phyloP scores from a whole-genome alignment of 2,329 filamentous ascomycete genomes.

The Trichoderma sp. region DNA sequence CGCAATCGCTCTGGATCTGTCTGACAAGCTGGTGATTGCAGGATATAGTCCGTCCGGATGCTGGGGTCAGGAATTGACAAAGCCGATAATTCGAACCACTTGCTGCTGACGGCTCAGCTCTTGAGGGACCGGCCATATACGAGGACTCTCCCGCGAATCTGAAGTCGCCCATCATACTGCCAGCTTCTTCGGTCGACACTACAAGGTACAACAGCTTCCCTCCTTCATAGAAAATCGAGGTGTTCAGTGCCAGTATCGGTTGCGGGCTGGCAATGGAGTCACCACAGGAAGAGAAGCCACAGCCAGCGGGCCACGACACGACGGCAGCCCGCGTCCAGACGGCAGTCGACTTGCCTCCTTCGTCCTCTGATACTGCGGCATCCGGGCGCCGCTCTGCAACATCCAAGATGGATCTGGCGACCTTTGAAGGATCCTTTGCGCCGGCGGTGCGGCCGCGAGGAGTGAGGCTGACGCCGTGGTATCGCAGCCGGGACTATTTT shows the following conservation, averaged over 20 bases:
- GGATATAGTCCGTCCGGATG: background rate
- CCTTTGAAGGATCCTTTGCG: constrained; percentile 34
- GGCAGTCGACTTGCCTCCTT: no score
- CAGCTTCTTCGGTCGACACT: no score
- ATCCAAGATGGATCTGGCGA: constrained; percentile 23
- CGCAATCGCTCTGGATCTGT: background rate
- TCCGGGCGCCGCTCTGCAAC: background rate
- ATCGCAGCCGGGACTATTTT: constrained; percentile 34
- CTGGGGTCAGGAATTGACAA: background rate
- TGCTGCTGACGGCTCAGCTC: no score
- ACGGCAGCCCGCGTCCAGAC: background rate
- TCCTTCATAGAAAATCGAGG: no score
- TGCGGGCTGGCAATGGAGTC: background rate
- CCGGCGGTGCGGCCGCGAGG: constrained; percentile 29
- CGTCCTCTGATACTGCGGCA: no score
- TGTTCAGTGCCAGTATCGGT: background rate
- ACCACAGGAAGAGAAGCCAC: constrained; percentile 10
- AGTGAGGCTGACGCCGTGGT: constrained; percentile 33
- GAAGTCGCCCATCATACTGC: no score
- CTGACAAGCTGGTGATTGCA: background rate
- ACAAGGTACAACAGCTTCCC: no score
- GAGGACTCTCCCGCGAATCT: no score
- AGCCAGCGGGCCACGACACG: background rate
- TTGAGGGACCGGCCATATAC: no score
- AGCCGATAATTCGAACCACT: no score